Evolutionary conservation across 1,139 yeast genomes (phyloP).

Genomic region (Spencermartinsiella ligniputridi): DNA sequence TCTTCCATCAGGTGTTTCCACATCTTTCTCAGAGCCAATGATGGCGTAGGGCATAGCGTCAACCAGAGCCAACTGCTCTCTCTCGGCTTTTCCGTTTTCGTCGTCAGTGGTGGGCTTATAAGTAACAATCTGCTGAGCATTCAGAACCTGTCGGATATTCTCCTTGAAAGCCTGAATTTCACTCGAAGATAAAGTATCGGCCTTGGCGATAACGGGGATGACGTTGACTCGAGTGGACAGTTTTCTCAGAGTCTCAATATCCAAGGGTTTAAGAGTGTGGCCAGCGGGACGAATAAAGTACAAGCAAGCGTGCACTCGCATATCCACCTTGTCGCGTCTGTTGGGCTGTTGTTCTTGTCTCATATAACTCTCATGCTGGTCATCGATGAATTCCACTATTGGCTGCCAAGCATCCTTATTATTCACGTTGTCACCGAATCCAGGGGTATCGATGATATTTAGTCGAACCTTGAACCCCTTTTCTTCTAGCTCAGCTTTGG

Average conservation of each 20-base stretch:
- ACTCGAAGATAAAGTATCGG: slow-evolving; percentile 82
- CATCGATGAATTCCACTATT: slow-evolving; percentile 88
- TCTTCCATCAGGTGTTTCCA: slow-evolving; percentile 70
- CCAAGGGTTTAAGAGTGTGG: slow-evolving; percentile 88
- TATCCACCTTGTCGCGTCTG: slow-evolving; percentile 55
- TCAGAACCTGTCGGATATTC: slow-evolving; percentile 82
- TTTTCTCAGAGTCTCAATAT: slow-evolving; percentile 88
- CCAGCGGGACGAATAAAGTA: slow-evolving; percentile 97
- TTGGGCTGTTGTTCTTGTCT: slow-evolving; percentile 95
- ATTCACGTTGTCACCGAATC: slow-evolving; percentile 95
- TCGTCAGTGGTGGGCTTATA: slow-evolving; percentile 70
- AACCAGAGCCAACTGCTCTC: slow-evolving; percentile 53
- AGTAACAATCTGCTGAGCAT: slow-evolving; percentile 85
- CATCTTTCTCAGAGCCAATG: slow-evolving; percentile 86
- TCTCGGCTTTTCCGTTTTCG: slow-evolving; percentile 52
- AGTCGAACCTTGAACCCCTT: slow-evolving; percentile 81
- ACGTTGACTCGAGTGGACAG: slow-evolving; percentile 85
- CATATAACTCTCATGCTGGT: slow-evolving; percentile 93
- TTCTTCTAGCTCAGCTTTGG: slow-evolving; percentile 89
- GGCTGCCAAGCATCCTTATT: slow-evolving; percentile 93
- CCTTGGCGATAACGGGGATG: slow-evolving; percentile 92
- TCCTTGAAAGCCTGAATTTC: slow-evolving; percentile 81
- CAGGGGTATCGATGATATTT: slow-evolving; percentile 94
- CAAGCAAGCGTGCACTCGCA: slow-evolving; percentile 92
- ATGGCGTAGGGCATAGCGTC: slow-evolving; percentile 94